A percentile compares a stretch with the other conserved stretches of the same genome.
These are phyloP conservation scores for Hydnum rufescens DNA, from an alignment of 768 basidiomycete species.

Conservation along the genomic window DNA sequence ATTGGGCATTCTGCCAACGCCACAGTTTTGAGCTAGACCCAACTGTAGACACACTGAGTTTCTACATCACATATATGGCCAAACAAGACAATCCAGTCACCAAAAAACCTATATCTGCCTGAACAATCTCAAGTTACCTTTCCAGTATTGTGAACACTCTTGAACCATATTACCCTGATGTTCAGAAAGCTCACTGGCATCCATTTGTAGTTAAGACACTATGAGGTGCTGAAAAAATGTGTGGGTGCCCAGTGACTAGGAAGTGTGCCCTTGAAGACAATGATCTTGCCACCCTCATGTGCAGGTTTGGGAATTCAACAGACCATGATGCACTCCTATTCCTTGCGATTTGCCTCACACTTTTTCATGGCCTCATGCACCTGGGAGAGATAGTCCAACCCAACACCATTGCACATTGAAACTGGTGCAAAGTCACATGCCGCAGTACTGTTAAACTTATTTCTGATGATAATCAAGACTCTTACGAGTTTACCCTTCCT, in stretches of 20 bases:
- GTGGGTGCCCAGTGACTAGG: neutral
- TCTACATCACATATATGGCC: neutral
- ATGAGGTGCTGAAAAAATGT: neutral
- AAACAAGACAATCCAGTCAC: neutral
- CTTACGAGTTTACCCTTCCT: neutral
- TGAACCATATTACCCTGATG: neutral
- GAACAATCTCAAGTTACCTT: neutral
- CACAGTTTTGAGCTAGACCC: neutral
- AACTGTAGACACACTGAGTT: neutral
- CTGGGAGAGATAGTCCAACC: neutral
- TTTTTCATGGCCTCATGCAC: neutral
- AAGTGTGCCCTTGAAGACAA: neutral
- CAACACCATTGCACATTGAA: neutral
- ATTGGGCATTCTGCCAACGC: neutral
- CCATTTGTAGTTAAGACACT: neutral
- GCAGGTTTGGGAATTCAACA: neutral
- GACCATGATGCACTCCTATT: neutral
- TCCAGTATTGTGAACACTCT: neutral
- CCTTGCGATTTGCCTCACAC: neutral
- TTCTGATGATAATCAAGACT: neutral
- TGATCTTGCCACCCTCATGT: neutral
- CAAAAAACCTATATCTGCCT: neutral
- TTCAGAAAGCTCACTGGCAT: neutral
- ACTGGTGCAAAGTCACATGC: neutral
- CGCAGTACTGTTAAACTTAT: neutral